phyloP scores from a whole-genome alignment of 805 yeast species.

The Komagataella phaffii region DNA sequence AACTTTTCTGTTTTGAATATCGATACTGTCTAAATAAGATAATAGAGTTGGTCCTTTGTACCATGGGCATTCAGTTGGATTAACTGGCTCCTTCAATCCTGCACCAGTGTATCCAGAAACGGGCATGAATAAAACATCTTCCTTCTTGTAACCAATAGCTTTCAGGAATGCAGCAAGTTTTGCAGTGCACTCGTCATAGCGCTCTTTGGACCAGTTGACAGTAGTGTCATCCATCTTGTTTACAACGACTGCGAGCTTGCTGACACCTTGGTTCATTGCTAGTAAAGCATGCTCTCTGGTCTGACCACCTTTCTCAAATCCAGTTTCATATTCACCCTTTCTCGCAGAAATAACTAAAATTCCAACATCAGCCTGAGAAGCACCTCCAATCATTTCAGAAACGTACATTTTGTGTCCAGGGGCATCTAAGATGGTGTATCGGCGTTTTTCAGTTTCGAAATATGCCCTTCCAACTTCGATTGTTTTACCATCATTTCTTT shows the following conservation, averaged over 20 bases:
- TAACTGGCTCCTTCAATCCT: slow-evolving; percentile 80
- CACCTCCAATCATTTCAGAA: slow-evolving; percentile 99
- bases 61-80: slow-evolving; percentile 73
- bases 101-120: slow-evolving; percentile 98
- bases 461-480: slow-evolving; percentile 97
- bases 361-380: slow-evolving; percentile 99
- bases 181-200: slow-evolving; percentile 89
- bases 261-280: slow-evolving; percentile 98
- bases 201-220: slow-evolving; percentile 88
- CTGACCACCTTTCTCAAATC: slow-evolving; percentile 98
- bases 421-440: slow-evolving; percentile 96
- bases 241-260: slow-evolving; percentile 82
- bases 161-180: slow-evolving; percentile 69
- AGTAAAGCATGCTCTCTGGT: slow-evolving; percentile 95
- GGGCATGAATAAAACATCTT: slow-evolving; percentile 87
- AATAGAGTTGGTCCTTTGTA: slow-evolving; percentile 84
- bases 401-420: slow-evolving; percentile 99
- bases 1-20: slow-evolving; percentile 70
- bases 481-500: slow-evolving; percentile 97
- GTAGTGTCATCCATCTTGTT: slow-evolving; percentile 99
- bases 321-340: slow-evolving; percentile 99
- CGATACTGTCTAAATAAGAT: slow-evolving; percentile 78
- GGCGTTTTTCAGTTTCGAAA: slow-evolving; percentile 94
- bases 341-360: slow-evolving; percentile 94
- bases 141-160: slow-evolving; percentile 83